Base-by-base conservation (phyloP, 768 basidiomycete genomes). In the Hygrocybe coccinea region DNA sequence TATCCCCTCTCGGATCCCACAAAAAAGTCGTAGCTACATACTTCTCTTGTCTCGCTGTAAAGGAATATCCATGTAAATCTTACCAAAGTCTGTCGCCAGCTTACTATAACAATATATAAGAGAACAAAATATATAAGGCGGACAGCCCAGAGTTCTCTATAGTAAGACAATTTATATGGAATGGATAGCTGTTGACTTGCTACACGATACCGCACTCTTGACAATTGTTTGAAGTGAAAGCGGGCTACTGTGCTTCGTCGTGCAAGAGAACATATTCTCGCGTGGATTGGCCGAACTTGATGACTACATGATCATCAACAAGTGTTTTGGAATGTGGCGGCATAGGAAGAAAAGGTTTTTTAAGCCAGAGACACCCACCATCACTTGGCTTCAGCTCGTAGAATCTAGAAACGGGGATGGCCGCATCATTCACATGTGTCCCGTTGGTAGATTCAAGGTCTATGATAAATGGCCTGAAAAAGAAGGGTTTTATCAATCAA, bases 381-480 rank as follows among this genome's bases (percentile, higher is more conserved):
- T 95, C 93, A 22, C 83, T 79, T 17, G 80, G 73, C 69, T 79
- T 85, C 50, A 95, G 73, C 69, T 95, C 93, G 66, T 87, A 95
- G 68, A 84, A 99, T 57, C 95, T 77, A 7, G 92, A 86, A 1
- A 84, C 76, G 2, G 97, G 97, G 58, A 98, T 87, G 47, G 78
- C 71, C 63, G 87, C 81, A 58, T 86, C 91, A 64, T 98, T 98
- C 45, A 99, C 95, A 61, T 82, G 78, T 0, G 97, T 98, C 2
- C 90, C 86, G 66, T 99, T 99, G 2, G 97, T 97, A n/a, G 94
- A 97, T 62, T 99, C 95, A 8, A 99, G 82, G 71, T 99, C 97
- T 57, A 99, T 97, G 49, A 99, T 82, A 69, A 94, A 99, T 1
- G 97, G 94, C 66, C 94, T 98, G 60, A 12, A 34, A 43, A 21